Base-by-base conservation (phyloP, 2,329 filamentous ascomycete species). In the Exophiala dermatitidis region DNA sequence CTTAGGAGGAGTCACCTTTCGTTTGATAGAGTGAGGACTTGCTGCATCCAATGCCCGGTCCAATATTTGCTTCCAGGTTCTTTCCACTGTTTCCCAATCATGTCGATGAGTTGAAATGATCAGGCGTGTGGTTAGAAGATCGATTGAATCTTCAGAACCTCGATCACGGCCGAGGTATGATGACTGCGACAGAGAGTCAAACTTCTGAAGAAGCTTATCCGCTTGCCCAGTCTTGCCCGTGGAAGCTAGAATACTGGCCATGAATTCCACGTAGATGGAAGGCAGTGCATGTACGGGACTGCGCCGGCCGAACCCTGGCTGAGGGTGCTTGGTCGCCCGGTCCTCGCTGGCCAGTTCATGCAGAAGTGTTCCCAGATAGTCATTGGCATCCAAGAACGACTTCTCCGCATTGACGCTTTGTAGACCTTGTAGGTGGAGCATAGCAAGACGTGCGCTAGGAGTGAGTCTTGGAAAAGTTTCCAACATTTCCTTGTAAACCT, bases 181-280 rank as follows among this genome's bases (percentile, higher is more conserved):
- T 29, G 54, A 48, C n/a, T 19, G 72, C 62, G 43, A 68, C 66
- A 31, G 70, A 30, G 53, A 50, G 9, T 52, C 68, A 62, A 81
- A 86, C 46, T 79, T 65, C 31, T 77, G 70, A 59, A 84, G 75
- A 4, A 88, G 69, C 50, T 79, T 70, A 56, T 77, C 69, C 10
- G 80, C 78, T 4, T 74, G 72, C 2, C 71, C 65, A 50, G 73
- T 72, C 7, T 75, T 73, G 32, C 72, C 70, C 28, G 69, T 67
- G 12, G 67, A 65, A 8, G 74, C 75, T 62, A 83, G 79, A 3
- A 80, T 70, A 42, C 77, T 77, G 59, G 85, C 75, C 46, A 84
- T 62, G 51, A 75, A 72, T 50, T 77, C 75, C 52, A 81, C 77
- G 62, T 81, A 80, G 10, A 75, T 68, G 3, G 74, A 66, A 33